Conservation (phyloP, 2,329 filamentous ascomycete species). For the Stagonosporopsis chrysanthemi region DNA sequence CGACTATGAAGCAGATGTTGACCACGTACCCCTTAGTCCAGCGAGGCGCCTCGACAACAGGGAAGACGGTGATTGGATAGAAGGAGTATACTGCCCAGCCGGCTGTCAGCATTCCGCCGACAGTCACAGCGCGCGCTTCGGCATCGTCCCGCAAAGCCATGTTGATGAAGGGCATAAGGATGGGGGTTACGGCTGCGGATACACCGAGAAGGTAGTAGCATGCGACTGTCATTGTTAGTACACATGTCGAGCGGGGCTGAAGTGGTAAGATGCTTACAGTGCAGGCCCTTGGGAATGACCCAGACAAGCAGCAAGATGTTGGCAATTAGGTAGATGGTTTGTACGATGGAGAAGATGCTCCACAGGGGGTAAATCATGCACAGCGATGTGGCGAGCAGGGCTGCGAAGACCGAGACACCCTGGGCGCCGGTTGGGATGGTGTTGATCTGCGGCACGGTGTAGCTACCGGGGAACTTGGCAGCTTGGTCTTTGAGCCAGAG, state of each 20-base stretch:
- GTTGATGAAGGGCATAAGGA: conserved; percentile 49
- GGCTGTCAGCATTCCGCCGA: conserved; percentile 55
- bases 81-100: conserved; percentile 48
- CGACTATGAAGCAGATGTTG: conserved; percentile 55
- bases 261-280: conserved; percentile 31
- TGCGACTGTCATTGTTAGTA: conserved; percentile 33
- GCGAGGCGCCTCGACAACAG: conserved; percentile 49
- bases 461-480: conserved; percentile 42
- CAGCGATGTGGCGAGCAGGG: conserved; percentile 59
- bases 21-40: conserved; percentile 61
- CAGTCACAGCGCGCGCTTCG: conserved; percentile 59
- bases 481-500: conserved; percentile 61
- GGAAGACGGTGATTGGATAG: conserved; percentile 47
- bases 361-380: conserved; percentile 61
- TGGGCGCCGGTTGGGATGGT: conserved; percentile 59
- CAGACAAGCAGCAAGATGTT: conserved; percentile 58
- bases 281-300: conserved; percentile 57
- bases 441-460: conserved; percentile 59
- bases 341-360: conserved; percentile 56
- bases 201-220: conserved; percentile 48
- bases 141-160: conserved; percentile 53
- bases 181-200: conserved; percentile 45
- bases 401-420: conserved; percentile 58
- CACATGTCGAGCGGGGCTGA: background rate
- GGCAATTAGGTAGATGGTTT: conserved; percentile 53